A percentile compares a stretch with the other conserved stretches of the same genome.
Evolutionary conservation across 768 basidiomycete genomes (phyloP).

Genomic region (Filobasidium floriforme): DNA sequence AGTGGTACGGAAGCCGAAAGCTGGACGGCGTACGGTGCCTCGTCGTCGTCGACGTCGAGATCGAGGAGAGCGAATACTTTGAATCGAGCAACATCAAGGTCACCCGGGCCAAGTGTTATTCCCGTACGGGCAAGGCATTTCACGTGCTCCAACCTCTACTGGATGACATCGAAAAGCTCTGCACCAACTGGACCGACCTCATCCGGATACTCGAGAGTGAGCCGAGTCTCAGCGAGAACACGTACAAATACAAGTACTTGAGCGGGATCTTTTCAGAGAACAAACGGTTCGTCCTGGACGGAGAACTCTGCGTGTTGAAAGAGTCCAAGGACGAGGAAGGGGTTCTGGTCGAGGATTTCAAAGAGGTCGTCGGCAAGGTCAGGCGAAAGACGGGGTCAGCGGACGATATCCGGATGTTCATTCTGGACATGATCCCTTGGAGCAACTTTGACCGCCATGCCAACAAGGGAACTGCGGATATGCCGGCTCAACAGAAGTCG

Average conservation of each 20-base stretch:
- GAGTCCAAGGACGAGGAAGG: slow-evolving; percentile 13
- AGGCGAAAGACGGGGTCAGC: slow-evolving; percentile 25
- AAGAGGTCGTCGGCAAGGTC: slow-evolving; percentile 34
- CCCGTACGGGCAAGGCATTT: slow-evolving; percentile 35
- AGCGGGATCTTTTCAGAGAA: neutral
- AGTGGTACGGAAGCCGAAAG: slow-evolving; percentile 42
- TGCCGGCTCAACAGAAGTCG: slow-evolving; percentile 19
- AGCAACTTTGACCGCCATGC: slow-evolving; percentile 3
- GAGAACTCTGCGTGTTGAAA: slow-evolving; percentile 40
- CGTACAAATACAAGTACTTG: neutral
- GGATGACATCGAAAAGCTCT: slow-evolving; percentile 19
- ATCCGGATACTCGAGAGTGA: neutral
- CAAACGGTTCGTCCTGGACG: slow-evolving; percentile 41
- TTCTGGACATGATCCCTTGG: slow-evolving; percentile 34
- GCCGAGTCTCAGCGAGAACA: neutral
- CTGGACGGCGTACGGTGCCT: slow-evolving; percentile 39
- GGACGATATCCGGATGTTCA: slow-evolving; percentile 29
- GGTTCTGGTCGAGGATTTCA: slow-evolving; percentile 36
- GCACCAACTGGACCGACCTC: slow-evolving; percentile 8
- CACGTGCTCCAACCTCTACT: slow-evolving; percentile 29
- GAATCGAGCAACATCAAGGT: slow-evolving; percentile 10
- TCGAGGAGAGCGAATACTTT: slow-evolving; percentile 10
- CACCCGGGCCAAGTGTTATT: slow-evolving; percentile 27
- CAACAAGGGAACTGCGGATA: neutral
- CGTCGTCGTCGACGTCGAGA: slow-evolving; percentile 32